These are phyloP conservation scores for Striga asiatica DNA, from an alignment of 257 asterid genomes.

Conservation along the genomic window DNA sequence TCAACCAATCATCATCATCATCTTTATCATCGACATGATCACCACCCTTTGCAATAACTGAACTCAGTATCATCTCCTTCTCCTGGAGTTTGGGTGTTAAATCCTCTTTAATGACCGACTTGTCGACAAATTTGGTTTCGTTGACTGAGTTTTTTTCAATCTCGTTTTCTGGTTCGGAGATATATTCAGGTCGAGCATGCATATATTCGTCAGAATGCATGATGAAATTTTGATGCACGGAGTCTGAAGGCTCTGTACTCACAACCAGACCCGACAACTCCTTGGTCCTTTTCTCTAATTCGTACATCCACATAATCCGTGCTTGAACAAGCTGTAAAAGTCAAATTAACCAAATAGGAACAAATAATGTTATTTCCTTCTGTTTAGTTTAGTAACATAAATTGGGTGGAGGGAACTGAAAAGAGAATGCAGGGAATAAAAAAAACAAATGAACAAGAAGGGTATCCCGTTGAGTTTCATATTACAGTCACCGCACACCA, in stretches of 20 bases:
- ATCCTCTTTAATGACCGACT: constrained; percentile 53
- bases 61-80: constrained; percentile 34
- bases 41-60: constrained; percentile 25
- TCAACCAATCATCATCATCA: constrained; percentile 73
- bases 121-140: constrained; percentile 50
- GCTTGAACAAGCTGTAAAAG: constrained; percentile 68
- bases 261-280: constrained; percentile 47
- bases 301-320: constrained; percentile 87
- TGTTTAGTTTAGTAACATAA: neutral
- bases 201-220: constrained; percentile 29
- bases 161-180: constrained; percentile 29
- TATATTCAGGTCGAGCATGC: constrained; percentile 26
- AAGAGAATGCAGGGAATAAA: too few species aligned
- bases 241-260: constrained; percentile 29
- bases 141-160: constrained; percentile 35
- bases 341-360: neutral
- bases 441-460: too few species aligned
- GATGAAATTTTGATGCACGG: constrained; percentile 31
- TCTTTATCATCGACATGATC: constrained; percentile 35
- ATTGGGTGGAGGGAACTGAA: too few species aligned
- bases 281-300: constrained; percentile 71
- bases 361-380: neutral
- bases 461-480: too few species aligned
- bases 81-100: constrained; percentile 28
- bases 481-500: too few species aligned